Base-by-base conservation (phyloP, 2,329 filamentous ascomycete genomes). In the Zalaria obscura region DNA sequence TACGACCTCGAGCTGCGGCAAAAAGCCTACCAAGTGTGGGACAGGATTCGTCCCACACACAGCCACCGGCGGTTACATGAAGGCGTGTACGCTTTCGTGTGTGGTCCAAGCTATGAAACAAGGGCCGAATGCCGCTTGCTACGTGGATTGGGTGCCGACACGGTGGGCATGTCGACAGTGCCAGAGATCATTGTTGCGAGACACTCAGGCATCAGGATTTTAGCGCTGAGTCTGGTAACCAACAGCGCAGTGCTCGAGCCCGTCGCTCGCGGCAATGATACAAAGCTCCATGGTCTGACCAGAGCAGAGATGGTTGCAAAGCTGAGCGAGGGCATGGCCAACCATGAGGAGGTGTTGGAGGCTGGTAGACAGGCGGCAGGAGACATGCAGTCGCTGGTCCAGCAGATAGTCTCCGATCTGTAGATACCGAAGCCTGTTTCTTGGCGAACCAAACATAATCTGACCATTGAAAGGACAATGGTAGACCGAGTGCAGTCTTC, bases 161-260 rank as follows among this genome's bases (percentile, higher is more conserved):
- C 80, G n/a, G 77, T 81, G 2, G 77, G 77, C 9, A 81, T 82
- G 78, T 79, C 74, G 28, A 81, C 78, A 1, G 76, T 81, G 27
- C 78, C 78, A 5, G 78, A 82, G 53, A 77, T 80, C 40, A 70
- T 81, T 39, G 74, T 77, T 10, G 77, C 77, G 28, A 67, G 78
- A 47, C 78, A 82, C 55, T 70, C 67, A 41, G 73, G 72, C n/a
- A 68, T 81, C 50, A 64, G 70, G 27, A 72, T 82, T 5, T 60
- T 81, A 32, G 78, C 75, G 4, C 70, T 81, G 52, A 80, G 76
- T 53, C 58, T 82, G 38, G 76, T 81, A 25, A 81, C 78, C 10
- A 81, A 82, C 56, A 72, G 68, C 26, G 72, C 73, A 5, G 73
- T 80, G 4, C 57, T 79, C 36, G 69, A 76, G 43, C 67, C 74